Evolutionary conservation across 331 rosid genomes (phyloP).

Genomic region (Pyrus hybrid): DNA sequence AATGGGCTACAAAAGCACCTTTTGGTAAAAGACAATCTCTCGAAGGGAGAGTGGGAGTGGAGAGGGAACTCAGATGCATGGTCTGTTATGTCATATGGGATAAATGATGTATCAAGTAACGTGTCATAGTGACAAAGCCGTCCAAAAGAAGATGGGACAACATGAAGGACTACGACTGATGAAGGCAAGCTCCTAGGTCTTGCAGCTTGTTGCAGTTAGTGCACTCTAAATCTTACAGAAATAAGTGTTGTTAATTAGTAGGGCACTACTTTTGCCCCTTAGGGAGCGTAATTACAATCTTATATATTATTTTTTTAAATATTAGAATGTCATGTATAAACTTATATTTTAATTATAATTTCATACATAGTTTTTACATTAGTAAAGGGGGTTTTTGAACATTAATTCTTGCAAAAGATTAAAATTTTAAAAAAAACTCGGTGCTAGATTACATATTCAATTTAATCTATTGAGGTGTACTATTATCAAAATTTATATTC

Average conservation of each 20-base stretch:
- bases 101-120: background rate
- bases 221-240: background rate
- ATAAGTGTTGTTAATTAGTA: background rate
- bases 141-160: slow-evolving; percentile 20
- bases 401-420: too few relatives aligned
- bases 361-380: too few relatives aligned
- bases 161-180: slow-evolving; percentile 9
- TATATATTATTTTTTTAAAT: too few relatives aligned
- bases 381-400: too few relatives aligned
- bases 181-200: background rate
- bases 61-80: background rate
- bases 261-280: too few relatives aligned
- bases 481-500: too few relatives aligned
- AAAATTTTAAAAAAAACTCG: too few relatives aligned
- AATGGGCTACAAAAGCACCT: slow-evolving; percentile 11
- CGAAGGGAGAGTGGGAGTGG: slow-evolving; percentile 16
- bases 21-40: slow-evolving; percentile 33
- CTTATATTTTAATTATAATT: too few relatives aligned
- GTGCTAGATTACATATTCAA: too few relatives aligned
- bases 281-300: too few relatives aligned
- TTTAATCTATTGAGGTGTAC: too few relatives aligned
- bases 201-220: background rate
- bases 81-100: background rate
- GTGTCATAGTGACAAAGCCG: slow-evolving; percentile 17
- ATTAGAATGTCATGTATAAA: too few relatives aligned